These are phyloP conservation scores for Fomitopsis pinicola DNA, from an alignment of 1,284 basidiomycete species.

Conservation along the genomic window DNA sequence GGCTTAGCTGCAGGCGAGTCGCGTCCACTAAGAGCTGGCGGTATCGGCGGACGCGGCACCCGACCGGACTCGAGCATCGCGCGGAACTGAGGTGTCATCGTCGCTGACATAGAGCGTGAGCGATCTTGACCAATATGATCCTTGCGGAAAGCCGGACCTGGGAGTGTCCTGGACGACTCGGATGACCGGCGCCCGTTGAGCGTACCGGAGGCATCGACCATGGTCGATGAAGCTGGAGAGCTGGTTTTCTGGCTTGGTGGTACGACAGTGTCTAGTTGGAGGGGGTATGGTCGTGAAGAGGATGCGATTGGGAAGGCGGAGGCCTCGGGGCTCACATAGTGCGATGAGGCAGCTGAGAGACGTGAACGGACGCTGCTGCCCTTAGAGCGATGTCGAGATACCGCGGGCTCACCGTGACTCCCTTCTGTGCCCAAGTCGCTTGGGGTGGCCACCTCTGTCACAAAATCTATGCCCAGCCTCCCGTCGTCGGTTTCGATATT, in stretches of 20 bases:
- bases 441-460: slow-evolving; percentile 28
- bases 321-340: slow-evolving; percentile 18
- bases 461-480: slow-evolving; percentile 56
- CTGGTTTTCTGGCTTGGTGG: slow-evolving; percentile 28
- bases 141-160: slow-evolving; percentile 42
- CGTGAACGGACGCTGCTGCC: slow-evolving; percentile 25
- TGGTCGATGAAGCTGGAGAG: slow-evolving; percentile 53
- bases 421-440: slow-evolving; percentile 40
- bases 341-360: slow-evolving; percentile 21
- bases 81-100: slow-evolving; percentile 36
- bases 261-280: slow-evolving; percentile 44
- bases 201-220: slow-evolving; percentile 39
- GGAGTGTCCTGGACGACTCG: slow-evolving; percentile 49
- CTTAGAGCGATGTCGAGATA: slow-evolving; percentile 31
- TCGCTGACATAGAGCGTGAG: slow-evolving; percentile 69
- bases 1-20: slow-evolving; percentile 41
- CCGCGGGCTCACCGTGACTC: slow-evolving; percentile 59
- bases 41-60: slow-evolving; percentile 35
- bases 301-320: slow-evolving; percentile 12
- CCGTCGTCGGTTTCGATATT: slow-evolving; percentile 48
- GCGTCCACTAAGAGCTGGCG: slow-evolving; percentile 38
- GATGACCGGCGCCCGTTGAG: slow-evolving; percentile 44
- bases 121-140: slow-evolving; percentile 62
- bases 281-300: slow-evolving; percentile 35
- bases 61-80: slow-evolving; percentile 26